These are phyloP conservation scores for Eremochloa ophiuroides DNA, from an alignment of 176 grass and related monocot genomes.

Conservation along the genomic window DNA sequence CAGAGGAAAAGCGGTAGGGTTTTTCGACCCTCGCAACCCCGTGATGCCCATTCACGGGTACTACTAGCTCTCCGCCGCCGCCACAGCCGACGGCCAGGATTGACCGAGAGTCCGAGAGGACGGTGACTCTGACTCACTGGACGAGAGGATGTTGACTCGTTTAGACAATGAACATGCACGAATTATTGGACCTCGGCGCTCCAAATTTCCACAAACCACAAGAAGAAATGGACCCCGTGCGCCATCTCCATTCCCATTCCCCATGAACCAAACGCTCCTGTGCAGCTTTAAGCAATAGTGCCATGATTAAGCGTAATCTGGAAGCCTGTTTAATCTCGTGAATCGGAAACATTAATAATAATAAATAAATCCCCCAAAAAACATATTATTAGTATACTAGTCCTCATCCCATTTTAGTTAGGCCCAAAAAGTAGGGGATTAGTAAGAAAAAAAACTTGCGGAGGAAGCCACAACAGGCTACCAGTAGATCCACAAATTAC, in stretches of 20 bases:
- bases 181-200: conserved; percentile 24
- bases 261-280: background rate
- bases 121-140: too few species aligned
- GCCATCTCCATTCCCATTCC: background rate
- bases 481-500: conserved; percentile 47
- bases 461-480: conserved; percentile 6
- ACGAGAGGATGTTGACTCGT: background rate
- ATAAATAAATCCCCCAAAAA: background rate
- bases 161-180: background rate
- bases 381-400: too few species aligned
- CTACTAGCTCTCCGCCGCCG: too few species aligned
- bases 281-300: background rate
- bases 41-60: conserved; percentile 9
- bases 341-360: background rate
- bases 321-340: background rate
- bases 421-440: conserved; percentile 18
- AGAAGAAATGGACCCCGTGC: background rate
- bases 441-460: conserved; percentile 2
- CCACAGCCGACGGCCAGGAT: conserved; percentile 13
- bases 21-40: background rate
- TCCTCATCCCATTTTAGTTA: background rate
- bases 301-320: background rate
- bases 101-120: background rate
- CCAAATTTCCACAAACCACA: background rate
- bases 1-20: conserved; percentile 18